Conservation (phyloP, 495 filamentous ascomycete species). For the Xylaria venustula region DNA sequence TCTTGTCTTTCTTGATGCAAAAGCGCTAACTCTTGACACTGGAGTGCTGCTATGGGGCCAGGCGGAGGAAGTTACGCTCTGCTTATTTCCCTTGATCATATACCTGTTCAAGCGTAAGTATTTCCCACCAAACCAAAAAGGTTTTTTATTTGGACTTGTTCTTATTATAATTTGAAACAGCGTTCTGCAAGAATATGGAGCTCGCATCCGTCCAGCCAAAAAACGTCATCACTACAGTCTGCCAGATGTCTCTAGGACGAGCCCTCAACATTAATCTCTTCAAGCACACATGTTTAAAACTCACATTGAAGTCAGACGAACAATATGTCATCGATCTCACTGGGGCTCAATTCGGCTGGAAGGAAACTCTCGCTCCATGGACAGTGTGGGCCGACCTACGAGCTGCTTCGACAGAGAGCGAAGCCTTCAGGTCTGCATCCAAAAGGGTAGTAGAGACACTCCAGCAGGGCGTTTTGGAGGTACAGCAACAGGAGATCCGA, state of each 20-base stretch:
- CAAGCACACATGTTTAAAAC: neutral
- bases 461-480: neutral
- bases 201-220: neutral
- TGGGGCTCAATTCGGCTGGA: slow-evolving; percentile 1
- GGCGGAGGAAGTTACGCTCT: neutral
- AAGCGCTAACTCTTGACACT: neutral
- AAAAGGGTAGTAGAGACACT: neutral
- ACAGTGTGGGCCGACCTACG: neutral
- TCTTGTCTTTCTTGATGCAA: neutral
- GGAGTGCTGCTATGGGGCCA: slow-evolving; percentile 1
- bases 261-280: slow-evolving; percentile 5
- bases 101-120: slow-evolving; percentile 9
- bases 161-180: neutral
- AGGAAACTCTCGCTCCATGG: slow-evolving; percentile 6
- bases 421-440: neutral
- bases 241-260: neutral
- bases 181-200: neutral
- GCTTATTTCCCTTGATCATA: neutral
- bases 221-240: slow-evolving; percentile 6
- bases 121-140: too few species aligned
- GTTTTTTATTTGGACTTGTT: too few species aligned
- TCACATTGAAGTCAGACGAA: neutral
- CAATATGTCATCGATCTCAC: slow-evolving; percentile 9
- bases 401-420: neutral
- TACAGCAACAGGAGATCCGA: neutral